These are phyloP conservation scores for Coix lacrymajobi DNA, from an alignment of 176 grass and related monocot genomes.

Conservation along the genomic window DNA sequence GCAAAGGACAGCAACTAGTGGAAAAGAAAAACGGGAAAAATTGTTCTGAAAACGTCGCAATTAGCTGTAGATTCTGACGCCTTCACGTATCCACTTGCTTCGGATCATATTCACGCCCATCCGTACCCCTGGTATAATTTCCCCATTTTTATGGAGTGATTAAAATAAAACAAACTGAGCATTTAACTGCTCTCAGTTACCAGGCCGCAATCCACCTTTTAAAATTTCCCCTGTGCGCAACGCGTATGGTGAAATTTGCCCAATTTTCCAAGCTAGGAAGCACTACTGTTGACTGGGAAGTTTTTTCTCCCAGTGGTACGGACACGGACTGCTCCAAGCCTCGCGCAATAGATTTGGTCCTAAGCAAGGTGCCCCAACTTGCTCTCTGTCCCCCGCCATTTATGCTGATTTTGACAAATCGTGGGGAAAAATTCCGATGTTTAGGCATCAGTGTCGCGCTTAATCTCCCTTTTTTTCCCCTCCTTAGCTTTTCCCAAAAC, in stretches of 20 bases:
- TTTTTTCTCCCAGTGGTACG: not conserved
- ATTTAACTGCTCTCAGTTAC: not conserved
- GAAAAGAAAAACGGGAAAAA: not conserved
- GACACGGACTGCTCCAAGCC: not conserved
- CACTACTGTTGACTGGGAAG: not conserved
- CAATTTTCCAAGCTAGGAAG: not conserved
- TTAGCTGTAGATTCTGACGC: not conserved
- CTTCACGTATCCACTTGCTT: not conserved
- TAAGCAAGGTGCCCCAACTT: constrained; percentile 33
- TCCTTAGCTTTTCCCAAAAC: not conserved
- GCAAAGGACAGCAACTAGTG: not conserved
- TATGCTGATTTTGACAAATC: constrained; percentile 32
- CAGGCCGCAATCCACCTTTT: constrained; percentile 2
- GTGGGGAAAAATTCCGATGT: not conserved
- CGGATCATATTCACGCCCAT: not conserved
- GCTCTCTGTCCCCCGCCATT: constrained; percentile 2
- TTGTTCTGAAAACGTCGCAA: not conserved
- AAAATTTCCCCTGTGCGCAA: not conserved
- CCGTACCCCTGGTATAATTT: not conserved
- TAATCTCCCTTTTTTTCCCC: not conserved
- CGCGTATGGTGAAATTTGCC: not conserved
- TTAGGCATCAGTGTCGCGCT: not conserved
- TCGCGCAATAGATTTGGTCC: constrained; percentile 29
- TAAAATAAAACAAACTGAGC: not conserved
- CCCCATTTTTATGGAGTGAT: not conserved